A percentile compares a stretch with the other conserved stretches of the same genome.
Conservation (phyloP, 139 green algal species). For the Ulvella scutata region DNA sequence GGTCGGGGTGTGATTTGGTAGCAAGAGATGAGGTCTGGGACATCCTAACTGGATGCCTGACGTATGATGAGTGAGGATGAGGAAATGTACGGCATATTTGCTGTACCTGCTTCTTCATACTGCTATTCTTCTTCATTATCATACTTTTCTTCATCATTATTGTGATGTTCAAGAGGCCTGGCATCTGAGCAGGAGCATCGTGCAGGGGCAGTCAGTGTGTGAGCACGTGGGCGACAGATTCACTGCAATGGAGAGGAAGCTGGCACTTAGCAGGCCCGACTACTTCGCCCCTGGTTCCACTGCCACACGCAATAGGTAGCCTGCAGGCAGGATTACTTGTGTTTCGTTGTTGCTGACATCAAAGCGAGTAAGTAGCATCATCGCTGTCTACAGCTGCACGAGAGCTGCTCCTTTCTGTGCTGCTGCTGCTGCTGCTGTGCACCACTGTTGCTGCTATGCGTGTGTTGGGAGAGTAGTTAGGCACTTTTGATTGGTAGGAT, state of each 20-base stretch:
- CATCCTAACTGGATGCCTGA: background rate
- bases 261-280: too few relatives aligned
- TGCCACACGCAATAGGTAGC: too few relatives aligned
- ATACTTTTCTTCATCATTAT: background rate
- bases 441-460: too few relatives aligned
- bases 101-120: background rate
- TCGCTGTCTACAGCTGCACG: too few relatives aligned
- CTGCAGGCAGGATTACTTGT: too few relatives aligned
- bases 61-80: background rate
- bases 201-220: conserved; percentile 24
- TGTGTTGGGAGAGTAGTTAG: too few relatives aligned
- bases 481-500: too few relatives aligned
- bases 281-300: too few relatives aligned
- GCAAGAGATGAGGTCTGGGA: background rate
- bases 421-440: too few relatives aligned
- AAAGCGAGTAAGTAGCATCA: too few relatives aligned
- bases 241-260: conserved; percentile 29
- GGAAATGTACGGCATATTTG: background rate
- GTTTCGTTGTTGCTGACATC: too few relatives aligned
- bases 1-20: background rate
- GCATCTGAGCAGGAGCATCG: background rate
- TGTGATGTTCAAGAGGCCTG: background rate
- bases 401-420: too few relatives aligned
- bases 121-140: background rate
- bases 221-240: conserved; percentile 42